Evolutionary conservation across 1,139 yeast species (phyloP).

Genomic region (Lodderomyces parapsilosis): DNA sequence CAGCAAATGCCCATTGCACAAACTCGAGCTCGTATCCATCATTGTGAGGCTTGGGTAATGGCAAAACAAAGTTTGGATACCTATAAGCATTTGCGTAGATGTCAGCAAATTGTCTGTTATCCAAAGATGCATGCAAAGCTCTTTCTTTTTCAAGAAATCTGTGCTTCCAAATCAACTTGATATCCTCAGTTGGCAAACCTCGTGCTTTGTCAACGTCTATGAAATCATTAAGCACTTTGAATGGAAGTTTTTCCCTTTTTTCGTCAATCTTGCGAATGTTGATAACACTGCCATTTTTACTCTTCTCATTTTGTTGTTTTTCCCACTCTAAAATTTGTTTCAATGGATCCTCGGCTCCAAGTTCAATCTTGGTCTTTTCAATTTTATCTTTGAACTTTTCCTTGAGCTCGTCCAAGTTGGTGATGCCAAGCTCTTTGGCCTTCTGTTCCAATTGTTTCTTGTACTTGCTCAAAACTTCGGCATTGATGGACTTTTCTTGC

Average conservation of each 20-base stretch:
- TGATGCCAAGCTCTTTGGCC: constrained; percentile 37
- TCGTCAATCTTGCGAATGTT: constrained; percentile 58
- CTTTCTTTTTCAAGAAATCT: constrained; percentile 66
- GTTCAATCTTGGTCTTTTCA: constrained; percentile 51
- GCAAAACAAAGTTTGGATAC: constrained; percentile 74
- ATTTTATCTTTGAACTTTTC: constrained; percentile 62
- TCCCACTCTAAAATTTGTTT: constrained; percentile 63
- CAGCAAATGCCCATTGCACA: constrained; percentile 92
- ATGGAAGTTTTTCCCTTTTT: constrained; percentile 50
- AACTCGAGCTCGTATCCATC: constrained; percentile 77
- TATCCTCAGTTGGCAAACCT: constrained; percentile 58
- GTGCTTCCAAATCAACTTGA: constrained; percentile 87
- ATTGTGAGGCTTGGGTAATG: constrained; percentile 49
- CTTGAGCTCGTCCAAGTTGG: constrained; percentile 60
- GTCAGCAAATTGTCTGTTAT: constrained; percentile 53
- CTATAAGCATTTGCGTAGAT: constrained; percentile 67
- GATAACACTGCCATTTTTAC: constrained; percentile 60
- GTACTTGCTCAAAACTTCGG: constrained; percentile 21
- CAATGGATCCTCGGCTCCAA: constrained; percentile 68
- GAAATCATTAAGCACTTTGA: constrained; percentile 69
- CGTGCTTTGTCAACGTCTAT: constrained; percentile 66
- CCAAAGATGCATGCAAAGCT: constrained; percentile 64
- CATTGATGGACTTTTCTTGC: constrained; percentile 11
- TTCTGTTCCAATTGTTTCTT: constrained; percentile 33
- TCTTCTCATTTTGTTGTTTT: constrained; percentile 29